Conservation (phyloP, 2,329 filamentous ascomycete species). For the Calonectria hawksworthii region DNA sequence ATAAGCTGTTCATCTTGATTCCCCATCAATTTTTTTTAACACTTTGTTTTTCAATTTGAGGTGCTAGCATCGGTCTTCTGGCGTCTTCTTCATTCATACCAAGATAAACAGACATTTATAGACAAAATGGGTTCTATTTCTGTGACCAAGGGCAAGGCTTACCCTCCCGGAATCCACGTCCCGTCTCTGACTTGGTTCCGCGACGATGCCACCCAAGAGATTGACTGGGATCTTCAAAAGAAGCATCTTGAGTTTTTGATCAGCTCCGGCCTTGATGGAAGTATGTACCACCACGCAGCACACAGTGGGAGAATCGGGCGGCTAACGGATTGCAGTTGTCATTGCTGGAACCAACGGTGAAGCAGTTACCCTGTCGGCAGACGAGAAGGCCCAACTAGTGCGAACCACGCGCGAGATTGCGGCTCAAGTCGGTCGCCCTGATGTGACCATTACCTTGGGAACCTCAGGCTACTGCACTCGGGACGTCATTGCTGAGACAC, state of each 20-base stretch:
- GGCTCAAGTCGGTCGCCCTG: slow-evolving; percentile 66
- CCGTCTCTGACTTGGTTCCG: slow-evolving; percentile 69
- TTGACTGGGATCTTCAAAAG: slow-evolving; percentile 69
- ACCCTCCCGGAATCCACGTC: slow-evolving; percentile 68
- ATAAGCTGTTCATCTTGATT: slow-evolving; percentile 12
- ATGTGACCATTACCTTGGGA: slow-evolving; percentile 76
- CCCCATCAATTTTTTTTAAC: slow-evolving; percentile 9
- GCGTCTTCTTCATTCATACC: not conserved
- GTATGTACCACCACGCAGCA: slow-evolving; percentile 40
- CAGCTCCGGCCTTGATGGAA: slow-evolving; percentile 65
- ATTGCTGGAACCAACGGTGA: slow-evolving; percentile 82
- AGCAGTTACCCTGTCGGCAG: slow-evolving; percentile 75
- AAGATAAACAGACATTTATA: slow-evolving; percentile 11
- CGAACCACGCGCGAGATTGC: slow-evolving; percentile 72
- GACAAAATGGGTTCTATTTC: slow-evolving; percentile 47
- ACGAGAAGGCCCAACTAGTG: slow-evolving; percentile 75
- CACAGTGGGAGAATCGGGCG: rapidly evolving
- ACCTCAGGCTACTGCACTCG: slow-evolving; percentile 76
- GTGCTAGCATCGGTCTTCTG: not conserved
- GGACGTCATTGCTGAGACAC: slow-evolving; percentile 75
- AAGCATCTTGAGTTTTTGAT: slow-evolving; percentile 68
- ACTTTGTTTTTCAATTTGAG: not conserved
- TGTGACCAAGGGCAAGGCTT: slow-evolving; percentile 48
- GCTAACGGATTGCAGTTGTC: slow-evolving; percentile 60
- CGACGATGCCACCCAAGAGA: slow-evolving; percentile 61